Base-by-base conservation (phyloP, 371 early-diverging fungal genomes). In the Actinomortierella ambigua region DNA sequence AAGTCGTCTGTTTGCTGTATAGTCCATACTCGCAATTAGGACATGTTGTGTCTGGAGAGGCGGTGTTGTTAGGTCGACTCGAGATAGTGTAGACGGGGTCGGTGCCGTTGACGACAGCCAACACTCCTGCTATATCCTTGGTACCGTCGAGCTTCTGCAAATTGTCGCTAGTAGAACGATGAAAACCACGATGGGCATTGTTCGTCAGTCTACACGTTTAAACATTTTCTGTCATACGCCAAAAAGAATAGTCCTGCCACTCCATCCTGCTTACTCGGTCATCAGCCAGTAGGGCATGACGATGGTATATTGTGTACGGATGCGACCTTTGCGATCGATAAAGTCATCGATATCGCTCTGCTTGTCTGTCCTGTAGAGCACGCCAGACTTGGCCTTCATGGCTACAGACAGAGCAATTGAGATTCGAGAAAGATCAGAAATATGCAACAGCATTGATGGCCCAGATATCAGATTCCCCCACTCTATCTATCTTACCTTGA, bases 21-120 rank as follows among this genome's bases (percentile, higher is more conserved):
- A 91, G 76, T 14, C 90, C 90, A 78, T 79, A 90, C 55, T 87
- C 75, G 54, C 88, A 90, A 52, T 90, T 90, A 2, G 93, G 93
- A 65, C 89, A 90, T 3, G 75, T 67, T 5, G 76, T 53, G 52
- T 93, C 93, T 0, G 88, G 85, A 3, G 93, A 93, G 22, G 52
- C 61, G 7, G 53, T 39, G 2, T 15, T 50, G 6, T 55, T 40
- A 13, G 70, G 55, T 7, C 84, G 81, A 13, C 50, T 47, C 13
- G 78, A 50, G 47, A 55, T 11, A 17, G 50, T 11, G 40, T 68
- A 41, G 4, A 46, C 50, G 0, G 57, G 61, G 11, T 53, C 61
- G 2, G 79, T 69, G 43, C 76, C 77, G 43, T 81, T 75, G 27
- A 82, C 68, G 29, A 85, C 69, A 0, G 82, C 79, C 17, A 88